phyloP scores from a whole-genome alignment of 345 rosid genomes.

The Sapria himalayana region DNA sequence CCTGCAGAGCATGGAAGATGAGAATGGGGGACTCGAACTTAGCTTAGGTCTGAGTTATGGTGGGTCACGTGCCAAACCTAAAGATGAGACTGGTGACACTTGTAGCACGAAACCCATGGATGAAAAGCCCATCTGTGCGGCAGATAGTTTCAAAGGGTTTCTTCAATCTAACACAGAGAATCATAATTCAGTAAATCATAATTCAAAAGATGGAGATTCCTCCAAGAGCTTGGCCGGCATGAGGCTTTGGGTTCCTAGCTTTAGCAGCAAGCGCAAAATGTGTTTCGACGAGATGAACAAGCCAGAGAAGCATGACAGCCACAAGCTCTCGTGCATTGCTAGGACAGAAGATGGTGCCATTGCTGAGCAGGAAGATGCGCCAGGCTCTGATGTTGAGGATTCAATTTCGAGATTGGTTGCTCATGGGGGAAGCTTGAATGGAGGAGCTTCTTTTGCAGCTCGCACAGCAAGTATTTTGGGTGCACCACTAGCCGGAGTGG shows the following conservation, averaged over 20 bases:
- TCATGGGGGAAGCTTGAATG: conserved; percentile 27
- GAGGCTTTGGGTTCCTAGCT: conserved; percentile 30
- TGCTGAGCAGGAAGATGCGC: conserved; percentile 89
- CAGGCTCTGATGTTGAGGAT: conserved; percentile 87
- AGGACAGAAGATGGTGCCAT: conserved; percentile 70
- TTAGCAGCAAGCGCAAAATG: conserved; percentile 40
- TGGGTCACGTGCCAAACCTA: conserved; percentile 50
- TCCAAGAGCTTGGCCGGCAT: conserved; percentile 24
- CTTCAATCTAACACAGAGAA: conserved; percentile 36
- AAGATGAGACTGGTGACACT: conserved; percentile 35
- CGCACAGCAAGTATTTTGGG: conserved; percentile 23
- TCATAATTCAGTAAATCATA: conserved; percentile 46
- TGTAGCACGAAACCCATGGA: no score
- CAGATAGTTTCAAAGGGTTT: conserved; percentile 53
- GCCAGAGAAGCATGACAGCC: conserved; percentile 40
- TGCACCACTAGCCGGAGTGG: conserved; percentile 19
- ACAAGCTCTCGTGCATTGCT: conserved; percentile 31
- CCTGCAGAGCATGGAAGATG: conserved; percentile 61
- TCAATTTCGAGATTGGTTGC: conserved; percentile 34
- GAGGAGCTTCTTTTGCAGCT: no score
- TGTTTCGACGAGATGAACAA: conserved; percentile 32
- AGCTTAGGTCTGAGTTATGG: conserved; percentile 89
- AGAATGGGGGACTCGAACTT: conserved; percentile 82
- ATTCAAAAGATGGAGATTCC: conserved; percentile 48
- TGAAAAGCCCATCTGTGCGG: no score